Base-by-base conservation (phyloP, 257 asterid species). In the Plectranthus barbatus region DNA sequence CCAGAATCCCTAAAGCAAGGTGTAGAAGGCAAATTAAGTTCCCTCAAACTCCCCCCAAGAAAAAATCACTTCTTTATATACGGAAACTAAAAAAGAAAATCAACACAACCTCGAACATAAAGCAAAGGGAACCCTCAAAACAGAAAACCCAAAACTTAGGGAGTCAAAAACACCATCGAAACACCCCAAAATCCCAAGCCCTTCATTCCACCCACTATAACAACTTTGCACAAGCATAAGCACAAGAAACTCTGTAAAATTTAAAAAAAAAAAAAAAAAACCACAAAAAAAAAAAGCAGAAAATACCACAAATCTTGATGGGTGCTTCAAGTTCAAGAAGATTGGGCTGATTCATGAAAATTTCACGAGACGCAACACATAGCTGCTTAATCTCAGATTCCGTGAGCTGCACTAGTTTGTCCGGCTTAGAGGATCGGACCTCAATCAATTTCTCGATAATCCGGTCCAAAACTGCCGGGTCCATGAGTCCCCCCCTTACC, bases 301-400 rank as follows among this genome's bases (percentile, higher is more conserved):
- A 65, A 20, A 21, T 75, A 89, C 96, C 97, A 21, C 97, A 89
- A 86, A 90, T 90, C 85, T 90, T 86, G 86, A 90, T 86, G 68
- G 97, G 97, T 41, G 97, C 95, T 68, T 84, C 90, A 29, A 90
- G 91, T 54, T 90, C 97, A n/a, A 90, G 95, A 62, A 90, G 94
- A 90, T 86, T 86, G 21, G 94, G 97, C 81, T 90, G 97, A 55
- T 50, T 72, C 34, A 72, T 68, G 73, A 90, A 90, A 74, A 90
- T 84, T 53, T 90, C 94, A 44, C 91, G 91, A 54, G 95, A 81
- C 9, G 84, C 86, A 69, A 56, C 83, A 74, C 94, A 86, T 0
- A 90, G 91, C 82, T 86, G 95, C 81, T 84, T 90, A 78, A 90
- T 90, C 80, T 90, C 95, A 3, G 97, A 72, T 73, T 90, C 97